Evolutionary conservation across 805 yeast species (phyloP), one percentile per base, ranked within the genome.

Genomic region (Wickerhamiella kurtzmanii): DNA sequence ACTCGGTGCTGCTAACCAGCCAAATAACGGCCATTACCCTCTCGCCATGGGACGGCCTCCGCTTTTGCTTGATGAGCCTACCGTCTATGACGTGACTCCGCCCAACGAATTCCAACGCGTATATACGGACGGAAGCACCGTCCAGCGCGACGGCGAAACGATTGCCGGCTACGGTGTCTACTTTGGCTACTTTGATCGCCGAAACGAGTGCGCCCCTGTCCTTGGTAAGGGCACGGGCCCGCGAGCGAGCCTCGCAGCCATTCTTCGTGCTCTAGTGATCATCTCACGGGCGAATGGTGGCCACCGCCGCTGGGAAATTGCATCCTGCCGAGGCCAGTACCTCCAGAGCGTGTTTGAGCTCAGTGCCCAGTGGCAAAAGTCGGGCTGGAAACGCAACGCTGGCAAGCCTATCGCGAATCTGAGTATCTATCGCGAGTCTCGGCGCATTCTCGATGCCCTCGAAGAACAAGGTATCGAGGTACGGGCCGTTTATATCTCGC

Each of bases 141-240:
- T 41, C n/a, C 18, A 13, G 13, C 20, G 16, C 11, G 44, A 42
- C n/a, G 43, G 43, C 2, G 44, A 21, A 3, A 43, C 46, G 2
- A 28, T 37, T 9, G 51, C 51, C 1, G 51, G 51, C n/a, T 49
- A 49, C 21, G 49, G 51, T 17, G 47, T 49, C 6, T 49, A 42
- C 28, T 46, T 49, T 37, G 51, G 51, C 11, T 22, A 40, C 13
- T 46, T 44, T 17, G 51, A 49, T 25, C 47, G 47, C 5, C 48
- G 51, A 15, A 49, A 49, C 22, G 49, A 46, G 45, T 43, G 49
- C n/a, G 51, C 45, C 13, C 45, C 47, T 8, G 45, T 46, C 15
- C 20, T 40, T 3, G 51, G 49, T 15, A 38, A 37, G 15, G 51
- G 51, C 5, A 49, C 49, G 13, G 51, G 49, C 3, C 49, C 51